phyloP scores from a whole-genome alignment of 345 rosid genomes.

The Raphanus raphanistrum region DNA sequence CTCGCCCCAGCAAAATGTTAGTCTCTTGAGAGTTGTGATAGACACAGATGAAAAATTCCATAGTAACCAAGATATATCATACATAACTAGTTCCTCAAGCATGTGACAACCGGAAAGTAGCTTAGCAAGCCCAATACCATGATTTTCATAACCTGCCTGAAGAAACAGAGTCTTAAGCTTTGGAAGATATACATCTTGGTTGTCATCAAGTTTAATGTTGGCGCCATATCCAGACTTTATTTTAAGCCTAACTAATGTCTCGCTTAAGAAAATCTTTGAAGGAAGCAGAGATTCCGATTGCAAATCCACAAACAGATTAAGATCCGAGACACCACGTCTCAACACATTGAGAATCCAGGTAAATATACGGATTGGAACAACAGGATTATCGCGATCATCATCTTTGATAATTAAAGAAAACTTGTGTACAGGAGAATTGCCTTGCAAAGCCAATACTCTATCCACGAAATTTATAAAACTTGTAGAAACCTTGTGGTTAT shows the following conservation, averaged over 20 bases:
- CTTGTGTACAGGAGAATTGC: not conserved
- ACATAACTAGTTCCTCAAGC: slow-evolving; percentile 10
- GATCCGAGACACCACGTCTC: not conserved
- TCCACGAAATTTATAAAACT: slow-evolving; percentile 15
- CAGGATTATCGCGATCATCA: not conserved
- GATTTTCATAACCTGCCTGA: not conserved
- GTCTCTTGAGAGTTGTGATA: slow-evolving; percentile 13
- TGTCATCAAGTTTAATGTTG: not conserved
- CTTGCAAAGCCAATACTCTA: slow-evolving; percentile 12
- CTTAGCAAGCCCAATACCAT: not conserved
- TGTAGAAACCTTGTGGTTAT: not conserved
- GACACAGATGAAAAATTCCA: not conserved
- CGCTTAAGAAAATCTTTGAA: not conserved
- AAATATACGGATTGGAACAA: not conserved
- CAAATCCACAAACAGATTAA: not conserved
- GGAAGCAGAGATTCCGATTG: not conserved
- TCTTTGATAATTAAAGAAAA: not conserved
- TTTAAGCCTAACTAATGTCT: slow-evolving; percentile 4
- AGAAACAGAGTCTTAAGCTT: not conserved
- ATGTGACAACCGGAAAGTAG: slow-evolving; percentile 6
- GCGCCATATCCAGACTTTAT: not conserved
- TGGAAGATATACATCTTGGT: slow-evolving; percentile 4
- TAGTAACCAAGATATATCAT: not conserved
- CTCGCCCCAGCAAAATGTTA: not conserved
- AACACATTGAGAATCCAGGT: slow-evolving; percentile 6